Conservation (phyloP, 202 grass and related monocot genomes). For the Alloteropsis angusta region DNA sequence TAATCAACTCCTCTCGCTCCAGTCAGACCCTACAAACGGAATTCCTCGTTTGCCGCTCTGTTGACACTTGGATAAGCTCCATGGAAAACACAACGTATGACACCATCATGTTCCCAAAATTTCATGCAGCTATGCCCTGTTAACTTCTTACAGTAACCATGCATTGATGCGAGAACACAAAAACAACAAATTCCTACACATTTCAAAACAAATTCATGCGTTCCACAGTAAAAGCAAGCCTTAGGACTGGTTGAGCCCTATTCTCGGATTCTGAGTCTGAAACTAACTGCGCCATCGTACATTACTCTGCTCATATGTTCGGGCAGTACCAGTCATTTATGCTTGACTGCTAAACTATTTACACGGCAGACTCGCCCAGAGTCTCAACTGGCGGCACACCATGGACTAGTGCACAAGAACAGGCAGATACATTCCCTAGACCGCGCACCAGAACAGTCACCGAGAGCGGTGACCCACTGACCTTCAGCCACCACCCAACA, state of each 20-base stretch:
- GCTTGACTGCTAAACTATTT: conserved; percentile 8
- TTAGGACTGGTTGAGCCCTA: not conserved
- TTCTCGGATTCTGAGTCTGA: not conserved
- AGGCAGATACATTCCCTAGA: conserved; percentile 23
- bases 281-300: not conserved
- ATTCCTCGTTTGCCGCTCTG: too few relatives aligned
- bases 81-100: too few relatives aligned
- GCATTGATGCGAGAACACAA: not conserved
- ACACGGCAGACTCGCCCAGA: conserved; percentile 6
- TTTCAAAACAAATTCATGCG: not conserved
- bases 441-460: not conserved
- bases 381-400: not conserved
- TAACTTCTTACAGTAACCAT: not conserved
- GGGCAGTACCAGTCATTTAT: not conserved
- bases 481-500: not conserved
- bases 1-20: too few relatives aligned
- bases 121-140: too few relatives aligned
- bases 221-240: not conserved
- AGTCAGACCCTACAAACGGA: too few relatives aligned
- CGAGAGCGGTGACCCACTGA: not conserved
- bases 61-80: too few relatives aligned
- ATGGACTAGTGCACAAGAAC: not conserved
- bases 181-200: not conserved
- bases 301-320: conserved; percentile 2
- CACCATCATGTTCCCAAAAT: too few relatives aligned